Evolutionary conservation across 1,284 basidiomycete species (phyloP), one percentile per base, ranked within the genome.

Genomic region (Melampsora medusae): DNA sequence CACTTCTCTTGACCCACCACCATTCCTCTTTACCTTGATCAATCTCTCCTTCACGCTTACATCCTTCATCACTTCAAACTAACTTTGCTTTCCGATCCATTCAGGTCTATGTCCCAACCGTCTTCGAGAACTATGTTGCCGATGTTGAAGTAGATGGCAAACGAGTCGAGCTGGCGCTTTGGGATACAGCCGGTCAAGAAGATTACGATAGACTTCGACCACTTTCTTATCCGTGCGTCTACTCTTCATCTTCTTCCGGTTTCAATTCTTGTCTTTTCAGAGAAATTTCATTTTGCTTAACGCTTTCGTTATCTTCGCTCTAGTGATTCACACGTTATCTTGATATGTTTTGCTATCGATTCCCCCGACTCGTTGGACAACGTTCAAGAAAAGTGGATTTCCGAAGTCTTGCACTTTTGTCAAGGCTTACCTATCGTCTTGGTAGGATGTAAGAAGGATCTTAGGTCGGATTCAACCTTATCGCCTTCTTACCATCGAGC

Each of bases 301-400:
- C 38, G 10, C 38, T 59, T n/a, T 82, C 82, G 4, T 88, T 94
- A 79, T 91, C 89, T 78, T 95, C 94, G 85, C 92, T 92, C 53
- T 42, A 71, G 69, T 28, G 92, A 95, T 85, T 92, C 92, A 28
- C 90, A 95, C 83, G 92, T 95, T 82, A 92, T 95, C 84, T 88
- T 96, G 78, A 93, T 96, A 84, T 95, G 92, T 84, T 96, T 94
- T 83, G 91, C 92, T 59, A 89, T 95, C 79, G 93, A 96, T 86
- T 92, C 90, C 73, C 93, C 93, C 48, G 92, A 93, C 83, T 93
- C 92, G 69, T 86, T 96, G 78, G 93, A 94, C 85, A 96, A 96
- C 86, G 92, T 96, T 48, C 91, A 95, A 85, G 93, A 95, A 85
- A 96, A 95, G 91, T 96, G 93, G 93, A 92, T 93, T 81, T 92